Evolutionary conservation across 2,329 filamentous ascomycete species (phyloP).

Genomic region (Cordyceps farinosa): DNA sequence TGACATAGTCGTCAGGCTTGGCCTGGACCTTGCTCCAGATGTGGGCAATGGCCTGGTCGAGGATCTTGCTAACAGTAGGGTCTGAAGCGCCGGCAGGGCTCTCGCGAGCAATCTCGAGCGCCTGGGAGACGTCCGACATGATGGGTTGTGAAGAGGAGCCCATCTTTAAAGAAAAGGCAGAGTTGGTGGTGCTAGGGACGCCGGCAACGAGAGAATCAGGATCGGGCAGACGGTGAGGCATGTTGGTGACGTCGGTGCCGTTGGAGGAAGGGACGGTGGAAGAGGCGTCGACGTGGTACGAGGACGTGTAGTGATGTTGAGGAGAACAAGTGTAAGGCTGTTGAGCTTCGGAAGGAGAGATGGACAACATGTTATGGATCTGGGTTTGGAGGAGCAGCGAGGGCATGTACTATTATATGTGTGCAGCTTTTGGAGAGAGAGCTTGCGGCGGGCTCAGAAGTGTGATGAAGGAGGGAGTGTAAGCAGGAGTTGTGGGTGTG

Average conservation of each 20-base stretch:
- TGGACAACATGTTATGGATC: neutral
- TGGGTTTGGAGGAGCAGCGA: neutral
- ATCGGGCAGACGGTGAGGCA: conserved; percentile 15
- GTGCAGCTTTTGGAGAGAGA: neutral
- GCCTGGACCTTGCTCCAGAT: conserved; percentile 67
- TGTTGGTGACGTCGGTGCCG: neutral
- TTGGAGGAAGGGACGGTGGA: neutral
- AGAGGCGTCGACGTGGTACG: neutral
- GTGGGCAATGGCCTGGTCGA: conserved; percentile 60
- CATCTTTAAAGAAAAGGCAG: neutral
- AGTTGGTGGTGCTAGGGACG: conserved; percentile 1
- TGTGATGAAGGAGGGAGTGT: conserved; percentile 5
- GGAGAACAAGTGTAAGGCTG: neutral
- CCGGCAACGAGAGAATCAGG: conserved; percentile 13
- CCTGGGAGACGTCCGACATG: conserved; percentile 51
- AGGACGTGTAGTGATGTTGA: neutral
- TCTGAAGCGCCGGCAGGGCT: conserved; percentile 64
- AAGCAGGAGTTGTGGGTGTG: neutral
- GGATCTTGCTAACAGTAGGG: conserved; percentile 57
- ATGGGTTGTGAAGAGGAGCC: conserved; percentile 1
- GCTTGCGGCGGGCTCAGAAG: neutral
- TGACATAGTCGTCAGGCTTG: conserved; percentile 66
- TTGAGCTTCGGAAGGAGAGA: neutral
- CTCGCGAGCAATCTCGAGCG: conserved; percentile 73
- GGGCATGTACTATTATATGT: conserved; percentile 14